A percentile compares a stretch with the other conserved stretches of the same genome.
Evolutionary conservation across 164 flowering plant species (phyloP).

Genomic region (Dillenia turbinata): DNA sequence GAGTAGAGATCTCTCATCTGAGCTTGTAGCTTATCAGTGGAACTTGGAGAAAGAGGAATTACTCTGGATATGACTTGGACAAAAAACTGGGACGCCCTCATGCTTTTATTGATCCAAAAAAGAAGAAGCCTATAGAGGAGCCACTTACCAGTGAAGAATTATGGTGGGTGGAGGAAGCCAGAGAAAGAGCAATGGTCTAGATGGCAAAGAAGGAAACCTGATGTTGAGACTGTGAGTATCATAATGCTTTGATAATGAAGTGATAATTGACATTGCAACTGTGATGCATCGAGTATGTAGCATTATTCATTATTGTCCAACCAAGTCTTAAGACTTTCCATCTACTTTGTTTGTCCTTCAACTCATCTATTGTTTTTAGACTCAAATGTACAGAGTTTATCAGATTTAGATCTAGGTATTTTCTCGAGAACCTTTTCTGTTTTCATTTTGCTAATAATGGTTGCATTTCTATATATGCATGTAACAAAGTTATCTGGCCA

Average conservation of each 20-base stretch:
- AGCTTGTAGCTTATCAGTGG: constrained; percentile 69
- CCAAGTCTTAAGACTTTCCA: no score
- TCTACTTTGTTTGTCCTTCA: no score
- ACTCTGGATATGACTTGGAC: constrained; percentile 59
- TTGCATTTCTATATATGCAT: no score
- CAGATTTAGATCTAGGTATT: no score
- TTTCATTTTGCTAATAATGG: no score
- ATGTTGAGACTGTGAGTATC: constrained; percentile 79
- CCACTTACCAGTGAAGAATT: constrained; percentile 72
- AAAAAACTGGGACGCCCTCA: constrained; percentile 85
- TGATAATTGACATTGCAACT: neutral
- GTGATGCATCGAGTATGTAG: neutral
- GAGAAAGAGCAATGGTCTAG: constrained; percentile 87
- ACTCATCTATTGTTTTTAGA: no score
- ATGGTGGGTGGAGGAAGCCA: constrained; percentile 99
- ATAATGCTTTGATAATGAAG: neutral
- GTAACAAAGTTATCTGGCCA: no score
- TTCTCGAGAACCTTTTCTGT: no score
- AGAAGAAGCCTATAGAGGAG: constrained; percentile 57
- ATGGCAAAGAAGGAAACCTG: constrained; percentile 92
- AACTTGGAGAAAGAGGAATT: constrained; percentile 49
- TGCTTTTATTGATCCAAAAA: constrained; percentile 79
- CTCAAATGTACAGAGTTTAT: no score
- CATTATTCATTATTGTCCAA: neutral
- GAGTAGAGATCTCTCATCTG: constrained; percentile 44